A percentile compares a stretch with the other conserved stretches of the same genome.
These are phyloP conservation scores for Colletotrichum sp. DNA, from an alignment of 2,329 filamentous ascomycete genomes.

Conservation along the genomic window DNA sequence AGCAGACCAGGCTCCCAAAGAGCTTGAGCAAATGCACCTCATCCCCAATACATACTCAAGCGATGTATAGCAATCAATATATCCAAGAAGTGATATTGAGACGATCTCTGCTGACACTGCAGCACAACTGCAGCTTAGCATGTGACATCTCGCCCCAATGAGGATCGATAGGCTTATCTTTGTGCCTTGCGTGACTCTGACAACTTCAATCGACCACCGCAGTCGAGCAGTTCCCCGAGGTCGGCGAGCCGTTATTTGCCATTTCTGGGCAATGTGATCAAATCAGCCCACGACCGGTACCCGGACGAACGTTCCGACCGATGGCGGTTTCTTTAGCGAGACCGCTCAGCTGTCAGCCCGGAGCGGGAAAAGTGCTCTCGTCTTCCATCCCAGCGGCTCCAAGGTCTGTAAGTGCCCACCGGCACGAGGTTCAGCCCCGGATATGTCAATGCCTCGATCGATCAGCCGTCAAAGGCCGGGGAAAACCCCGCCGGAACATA, in stretches of 20 bases:
- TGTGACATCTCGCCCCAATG: not conserved
- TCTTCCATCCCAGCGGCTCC: not conserved
- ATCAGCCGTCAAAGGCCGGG: not conserved
- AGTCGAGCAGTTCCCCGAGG: not conserved
- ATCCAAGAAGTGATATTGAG: not conserved
- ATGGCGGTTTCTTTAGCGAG: not conserved
- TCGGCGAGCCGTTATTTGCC: not conserved
- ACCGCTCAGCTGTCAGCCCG: not conserved
- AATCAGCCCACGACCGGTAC: not conserved
- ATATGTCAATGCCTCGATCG: not conserved
- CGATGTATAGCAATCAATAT: not conserved
- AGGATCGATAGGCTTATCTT: not conserved
- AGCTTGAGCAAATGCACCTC: not conserved
- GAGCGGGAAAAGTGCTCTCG: not conserved
- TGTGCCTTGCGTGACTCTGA: not conserved
- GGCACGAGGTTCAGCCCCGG: not conserved
- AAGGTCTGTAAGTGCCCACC: not conserved
- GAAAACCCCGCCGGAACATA: not conserved
- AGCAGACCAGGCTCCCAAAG: not conserved
- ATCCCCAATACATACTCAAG: not conserved
- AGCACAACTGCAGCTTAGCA: not conserved
- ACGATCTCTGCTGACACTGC: not conserved
- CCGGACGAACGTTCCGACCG: not conserved
- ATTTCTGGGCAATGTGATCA: not conserved
- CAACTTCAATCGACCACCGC: not conserved